phyloP scores from a whole-genome alignment of 192 early-diverging fungal species.

The Coemansia sp. region DNA sequence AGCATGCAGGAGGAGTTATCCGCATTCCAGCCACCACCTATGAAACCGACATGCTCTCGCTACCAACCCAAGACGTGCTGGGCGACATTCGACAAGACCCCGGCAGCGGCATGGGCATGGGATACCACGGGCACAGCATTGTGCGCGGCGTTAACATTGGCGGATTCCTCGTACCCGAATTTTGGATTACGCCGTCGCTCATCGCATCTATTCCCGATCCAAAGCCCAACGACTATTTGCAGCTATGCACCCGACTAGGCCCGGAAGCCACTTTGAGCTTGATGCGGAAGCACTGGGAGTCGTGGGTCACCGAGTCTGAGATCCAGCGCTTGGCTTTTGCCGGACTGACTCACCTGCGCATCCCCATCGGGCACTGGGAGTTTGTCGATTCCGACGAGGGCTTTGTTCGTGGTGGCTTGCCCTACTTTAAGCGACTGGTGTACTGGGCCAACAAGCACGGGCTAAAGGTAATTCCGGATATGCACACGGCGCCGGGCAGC shows the following conservation, averaged over 20 bases:
- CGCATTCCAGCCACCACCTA: constrained; percentile 7
- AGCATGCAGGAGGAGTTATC: constrained; percentile 7
- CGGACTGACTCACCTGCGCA: constrained; percentile 59
- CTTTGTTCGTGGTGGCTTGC: constrained; percentile 52
- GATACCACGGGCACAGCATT: constrained; percentile 45
- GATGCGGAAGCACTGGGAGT: constrained; percentile 58
- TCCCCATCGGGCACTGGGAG: constrained; percentile 67
- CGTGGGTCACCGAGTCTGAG: constrained; percentile 61
- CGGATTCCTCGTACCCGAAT: constrained; percentile 63
- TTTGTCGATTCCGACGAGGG: constrained; percentile 60
- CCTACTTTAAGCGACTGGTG: constrained; percentile 53
- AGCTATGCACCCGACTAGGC: constrained; percentile 55
- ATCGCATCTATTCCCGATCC: constrained; percentile 49
- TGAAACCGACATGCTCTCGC: neutral
- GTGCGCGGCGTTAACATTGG: constrained; percentile 64
- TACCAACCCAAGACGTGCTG: constrained; percentile 20
- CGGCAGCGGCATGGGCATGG: constrained; percentile 30
- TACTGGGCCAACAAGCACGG: constrained; percentile 60
- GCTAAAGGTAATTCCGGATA: constrained; percentile 59
- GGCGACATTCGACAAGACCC: constrained; percentile 40
- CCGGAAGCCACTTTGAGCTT: constrained; percentile 38
- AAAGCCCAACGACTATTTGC: constrained; percentile 49
- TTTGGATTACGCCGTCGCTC: constrained; percentile 61
- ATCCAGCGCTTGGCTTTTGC: constrained; percentile 53
- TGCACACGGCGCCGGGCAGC: constrained; percentile 63